phyloP scores from a whole-genome alignment of 257 asterid genomes.

The Plantago major region DNA sequence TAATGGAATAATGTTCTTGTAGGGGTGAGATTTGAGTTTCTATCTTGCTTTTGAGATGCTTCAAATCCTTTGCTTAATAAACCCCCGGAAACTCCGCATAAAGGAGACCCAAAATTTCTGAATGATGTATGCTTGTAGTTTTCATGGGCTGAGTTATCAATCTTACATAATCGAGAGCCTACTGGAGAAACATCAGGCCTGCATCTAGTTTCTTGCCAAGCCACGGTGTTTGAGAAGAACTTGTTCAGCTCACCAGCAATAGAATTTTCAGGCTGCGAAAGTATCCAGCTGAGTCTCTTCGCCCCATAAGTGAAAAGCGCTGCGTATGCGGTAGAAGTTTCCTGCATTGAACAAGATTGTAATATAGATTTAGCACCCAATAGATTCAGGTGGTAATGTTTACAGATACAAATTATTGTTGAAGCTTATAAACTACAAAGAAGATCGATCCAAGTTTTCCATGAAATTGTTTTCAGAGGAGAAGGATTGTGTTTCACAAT shows the following conservation, averaged over 20 bases:
- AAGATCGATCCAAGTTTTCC: too few relatives aligned
- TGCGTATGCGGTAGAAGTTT: conserved; percentile 72
- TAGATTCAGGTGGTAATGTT: background rate
- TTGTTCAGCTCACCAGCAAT: conserved; percentile 49
- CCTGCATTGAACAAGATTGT: conserved; percentile 35
- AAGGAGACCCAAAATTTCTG: conserved; percentile 12
- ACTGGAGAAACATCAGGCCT: conserved; percentile 41
- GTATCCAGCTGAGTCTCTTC: conserved; percentile 52
- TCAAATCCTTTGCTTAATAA: conserved; percentile 20
- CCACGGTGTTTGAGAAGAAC: conserved; percentile 65
- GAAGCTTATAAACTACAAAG: too few relatives aligned
- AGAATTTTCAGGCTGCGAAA: conserved; percentile 43
- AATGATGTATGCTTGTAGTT: background rate
- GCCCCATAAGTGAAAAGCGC: conserved; percentile 82
- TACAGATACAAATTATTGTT: too few relatives aligned
- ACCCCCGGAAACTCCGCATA: conserved; percentile 15
- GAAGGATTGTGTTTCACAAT: too few relatives aligned
- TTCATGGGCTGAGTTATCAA: conserved; percentile 7
- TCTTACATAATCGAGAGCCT: conserved; percentile 19
- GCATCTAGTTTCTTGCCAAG: conserved; percentile 51
- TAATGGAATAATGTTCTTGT: too few relatives aligned
- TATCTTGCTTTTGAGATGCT: conserved; percentile 19
- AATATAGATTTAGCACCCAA: background rate
- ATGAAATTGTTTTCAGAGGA: too few relatives aligned
- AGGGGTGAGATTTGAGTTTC: conserved; percentile 24